Conservation (phyloP, 179 eudicot species). For the Monotropa hypopitys region DNA sequence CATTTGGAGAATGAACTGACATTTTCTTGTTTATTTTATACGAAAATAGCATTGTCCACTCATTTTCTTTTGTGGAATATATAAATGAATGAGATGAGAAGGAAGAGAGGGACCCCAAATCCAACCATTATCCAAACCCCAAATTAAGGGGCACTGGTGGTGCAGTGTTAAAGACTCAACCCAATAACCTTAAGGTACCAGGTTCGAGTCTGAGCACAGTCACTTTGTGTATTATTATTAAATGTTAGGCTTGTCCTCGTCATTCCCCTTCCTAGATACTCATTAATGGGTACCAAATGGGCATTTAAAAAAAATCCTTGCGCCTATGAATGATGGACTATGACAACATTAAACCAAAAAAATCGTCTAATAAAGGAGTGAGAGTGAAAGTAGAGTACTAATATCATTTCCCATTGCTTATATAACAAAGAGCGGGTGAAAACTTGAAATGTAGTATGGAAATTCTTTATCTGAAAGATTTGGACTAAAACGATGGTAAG, state of each 20-base stretch:
- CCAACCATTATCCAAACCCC: not conserved
- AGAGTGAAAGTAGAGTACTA: not conserved
- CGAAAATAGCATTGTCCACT: not conserved
- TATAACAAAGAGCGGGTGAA: not conserved
- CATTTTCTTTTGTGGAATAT: not conserved
- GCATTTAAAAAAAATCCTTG: too few species aligned
- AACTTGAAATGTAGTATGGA: not conserved
- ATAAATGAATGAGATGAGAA: not conserved
- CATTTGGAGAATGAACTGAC: not conserved
- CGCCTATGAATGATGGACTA: not conserved
- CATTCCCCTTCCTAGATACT: too few species aligned
- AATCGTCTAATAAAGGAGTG: not conserved
- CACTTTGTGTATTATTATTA: too few species aligned
- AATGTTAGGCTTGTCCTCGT: too few species aligned
- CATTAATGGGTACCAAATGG: too few species aligned
- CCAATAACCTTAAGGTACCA: too few species aligned
- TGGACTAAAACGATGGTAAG: not conserved
- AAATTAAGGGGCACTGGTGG: too few species aligned
- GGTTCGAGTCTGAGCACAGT: too few species aligned
- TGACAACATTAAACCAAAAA: not conserved
- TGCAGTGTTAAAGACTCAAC: too few species aligned
- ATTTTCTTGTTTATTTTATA: not conserved
- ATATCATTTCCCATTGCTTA: not conserved
- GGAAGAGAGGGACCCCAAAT: not conserved
- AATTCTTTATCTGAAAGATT: not conserved